A percentile compares a stretch with the other conserved stretches of the same genome.
Conservation (phyloP, 306 rosid genomes). For the Pyrus communis region DNA sequence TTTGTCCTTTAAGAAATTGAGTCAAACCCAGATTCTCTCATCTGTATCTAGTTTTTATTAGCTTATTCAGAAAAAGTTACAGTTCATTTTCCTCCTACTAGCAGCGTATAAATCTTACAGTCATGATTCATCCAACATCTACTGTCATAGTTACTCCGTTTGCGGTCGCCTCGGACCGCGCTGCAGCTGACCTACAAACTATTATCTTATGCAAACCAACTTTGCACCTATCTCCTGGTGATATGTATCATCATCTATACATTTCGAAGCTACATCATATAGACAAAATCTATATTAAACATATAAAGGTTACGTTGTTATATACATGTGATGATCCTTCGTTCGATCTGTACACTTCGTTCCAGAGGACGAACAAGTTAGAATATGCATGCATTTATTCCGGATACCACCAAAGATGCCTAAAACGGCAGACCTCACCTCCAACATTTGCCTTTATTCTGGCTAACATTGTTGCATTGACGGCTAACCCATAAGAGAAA, state of each 20-base stretch:
- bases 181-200: background rate
- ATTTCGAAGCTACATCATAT: background rate
- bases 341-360: constrained; percentile 1
- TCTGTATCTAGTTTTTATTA: too few species aligned
- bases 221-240: background rate
- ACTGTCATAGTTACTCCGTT: too few species aligned
- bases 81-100: too few species aligned
- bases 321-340: constrained; percentile 2
- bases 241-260: background rate
- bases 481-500: background rate
- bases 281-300: constrained; percentile 1
- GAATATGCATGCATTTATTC: constrained; percentile 8
- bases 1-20: too few species aligned
- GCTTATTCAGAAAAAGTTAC: too few species aligned
- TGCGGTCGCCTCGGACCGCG: too few species aligned
- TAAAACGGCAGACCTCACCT: constrained; percentile 6
- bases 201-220: background rate
- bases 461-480: constrained; percentile 3
- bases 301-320: background rate
- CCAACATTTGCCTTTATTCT: constrained; percentile 9
- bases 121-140: too few species aligned
- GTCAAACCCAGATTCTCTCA: too few species aligned
- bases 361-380: constrained; percentile 1
- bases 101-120: too few species aligned
- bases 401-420: background rate